Evolutionary conservation across 345 rosid genomes (phyloP), one percentile per base, ranked within the genome.

Genomic region (Gossypium bickii): DNA sequence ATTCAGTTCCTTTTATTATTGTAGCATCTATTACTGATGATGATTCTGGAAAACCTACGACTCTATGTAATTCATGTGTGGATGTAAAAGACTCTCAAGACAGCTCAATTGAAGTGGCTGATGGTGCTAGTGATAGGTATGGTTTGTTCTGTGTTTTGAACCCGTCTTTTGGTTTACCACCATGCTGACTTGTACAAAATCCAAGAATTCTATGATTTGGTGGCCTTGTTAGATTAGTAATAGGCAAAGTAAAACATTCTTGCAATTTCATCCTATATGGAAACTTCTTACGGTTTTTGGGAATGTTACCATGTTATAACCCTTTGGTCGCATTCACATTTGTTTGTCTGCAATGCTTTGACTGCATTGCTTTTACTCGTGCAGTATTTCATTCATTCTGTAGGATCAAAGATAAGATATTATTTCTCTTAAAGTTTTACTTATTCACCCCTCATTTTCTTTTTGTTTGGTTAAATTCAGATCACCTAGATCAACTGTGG

Each of bases 21-120:
- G 73, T 77, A 92, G 96, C 81, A 67, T 52, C 80, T 64, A 72
- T 85, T 60, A 34, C 71, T 70, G 79, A 71, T 65, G 71, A 53
- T 73, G 81, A 72, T 38, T 78, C 75, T 2, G 80, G 77, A 73
- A 78, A 80, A 68, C 29, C 90, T 67, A 55, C 47, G 82, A 70
- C 89, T 67, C 79, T 88, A 60, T 94, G 98, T 68, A 72, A 81
- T 63, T 72, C 79, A 11, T 92, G 98, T 81, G n/a, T 77, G 74
- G 89, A 80, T 67, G 48, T 75, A 74, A 82, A 77, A 71, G 87
- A 82, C 44, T 75, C 80, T 74, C 76, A 74, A 52, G 74, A 67
- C 75, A 75, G 71, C 78, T 70, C 82, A 34, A 55, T 73, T 62
- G 79, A 55, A 67, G 77, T 62, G 64, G 62, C 76, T 70, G 78